Evolutionary conservation across 2,329 filamentous ascomycete genomes (phyloP).

Genomic region (Trichoderma lentiforme): DNA sequence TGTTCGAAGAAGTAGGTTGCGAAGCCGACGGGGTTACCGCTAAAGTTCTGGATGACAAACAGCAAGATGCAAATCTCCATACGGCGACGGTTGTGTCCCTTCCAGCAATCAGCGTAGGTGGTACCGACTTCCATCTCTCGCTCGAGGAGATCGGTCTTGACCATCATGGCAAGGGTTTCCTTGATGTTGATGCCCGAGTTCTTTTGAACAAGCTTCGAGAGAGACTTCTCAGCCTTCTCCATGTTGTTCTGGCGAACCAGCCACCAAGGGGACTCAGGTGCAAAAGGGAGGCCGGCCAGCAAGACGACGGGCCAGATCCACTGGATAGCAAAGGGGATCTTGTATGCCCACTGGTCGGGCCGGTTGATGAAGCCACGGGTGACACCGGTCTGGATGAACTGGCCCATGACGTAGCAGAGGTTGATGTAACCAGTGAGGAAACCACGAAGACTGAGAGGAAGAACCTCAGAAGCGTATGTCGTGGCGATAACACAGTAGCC

Average conservation of each 20-base stretch:
- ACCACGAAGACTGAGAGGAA: slow-evolving; percentile 37
- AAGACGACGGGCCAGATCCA: slow-evolving; percentile 47
- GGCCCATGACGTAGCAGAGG: slow-evolving; percentile 46
- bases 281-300: slow-evolving; percentile 38
- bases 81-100: slow-evolving; percentile 42
- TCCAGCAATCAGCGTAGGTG: slow-evolving; percentile 44
- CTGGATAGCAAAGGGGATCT: slow-evolving; percentile 47
- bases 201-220: slow-evolving; percentile 9
- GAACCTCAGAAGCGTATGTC: slow-evolving; percentile 46
- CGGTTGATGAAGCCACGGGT: slow-evolving; percentile 28
- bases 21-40: slow-evolving; percentile 20
- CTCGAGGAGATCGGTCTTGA: slow-evolving; percentile 42
- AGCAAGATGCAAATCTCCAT: slow-evolving; percentile 43
- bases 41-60: slow-evolving; percentile 22
- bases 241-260: slow-evolving; percentile 18
- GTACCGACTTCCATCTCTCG: slow-evolving; percentile 34
- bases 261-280: slow-evolving; percentile 37
- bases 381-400: slow-evolving; percentile 40
- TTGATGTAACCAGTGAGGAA: slow-evolving; percentile 46
- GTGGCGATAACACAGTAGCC: slow-evolving; percentile 43
- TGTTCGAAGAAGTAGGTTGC: slow-evolving; percentile 23
- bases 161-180: slow-evolving; percentile 37
- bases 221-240: slow-evolving; percentile 5
- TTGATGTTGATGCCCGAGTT: slow-evolving; percentile 13
- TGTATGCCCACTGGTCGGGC: slow-evolving; percentile 42